Conservation (phyloP, 345 rosid species). For the Syzygium aqueum region DNA sequence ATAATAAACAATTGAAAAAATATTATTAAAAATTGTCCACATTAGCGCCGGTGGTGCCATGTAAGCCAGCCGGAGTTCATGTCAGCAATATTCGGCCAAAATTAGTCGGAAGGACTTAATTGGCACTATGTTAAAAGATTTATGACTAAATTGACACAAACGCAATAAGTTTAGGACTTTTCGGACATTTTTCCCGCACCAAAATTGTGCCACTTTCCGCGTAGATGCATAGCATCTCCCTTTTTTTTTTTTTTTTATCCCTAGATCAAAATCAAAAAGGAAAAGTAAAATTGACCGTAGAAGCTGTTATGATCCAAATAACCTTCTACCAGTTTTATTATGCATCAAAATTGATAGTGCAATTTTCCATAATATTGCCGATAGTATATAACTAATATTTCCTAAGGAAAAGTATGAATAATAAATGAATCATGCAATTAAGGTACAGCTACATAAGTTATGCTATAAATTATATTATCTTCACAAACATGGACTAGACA, state of each 20-base stretch:
- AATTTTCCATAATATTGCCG: not conserved
- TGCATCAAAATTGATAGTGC: not conserved
- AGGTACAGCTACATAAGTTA: not conserved
- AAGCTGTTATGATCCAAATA: not conserved
- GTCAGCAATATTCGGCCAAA: too few relatives aligned
- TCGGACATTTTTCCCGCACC: too few relatives aligned
- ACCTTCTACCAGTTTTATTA: not conserved
- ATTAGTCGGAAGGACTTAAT: too few relatives aligned
- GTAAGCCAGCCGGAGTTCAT: too few relatives aligned
- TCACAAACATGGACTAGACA: not conserved
- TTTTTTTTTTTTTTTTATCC: not conserved
- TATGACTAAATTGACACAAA: too few relatives aligned
- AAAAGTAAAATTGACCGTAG: not conserved
- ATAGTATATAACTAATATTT: too few relatives aligned
- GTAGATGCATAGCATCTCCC: not conserved
- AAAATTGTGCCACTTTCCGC: not conserved
- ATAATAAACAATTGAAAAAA: fast-evolving
- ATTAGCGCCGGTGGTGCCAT: too few relatives aligned
- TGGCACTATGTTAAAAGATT: too few relatives aligned
- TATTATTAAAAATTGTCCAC: too few relatives aligned
- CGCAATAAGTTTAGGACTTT: too few relatives aligned
- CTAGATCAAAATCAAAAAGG: not conserved
- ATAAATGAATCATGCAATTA: not conserved
- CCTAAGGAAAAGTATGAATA: not conserved
- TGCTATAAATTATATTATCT: not conserved